Base-by-base conservation (phyloP, 2,329 filamentous ascomycete species). In the Daldinia eschscholtzii region DNA sequence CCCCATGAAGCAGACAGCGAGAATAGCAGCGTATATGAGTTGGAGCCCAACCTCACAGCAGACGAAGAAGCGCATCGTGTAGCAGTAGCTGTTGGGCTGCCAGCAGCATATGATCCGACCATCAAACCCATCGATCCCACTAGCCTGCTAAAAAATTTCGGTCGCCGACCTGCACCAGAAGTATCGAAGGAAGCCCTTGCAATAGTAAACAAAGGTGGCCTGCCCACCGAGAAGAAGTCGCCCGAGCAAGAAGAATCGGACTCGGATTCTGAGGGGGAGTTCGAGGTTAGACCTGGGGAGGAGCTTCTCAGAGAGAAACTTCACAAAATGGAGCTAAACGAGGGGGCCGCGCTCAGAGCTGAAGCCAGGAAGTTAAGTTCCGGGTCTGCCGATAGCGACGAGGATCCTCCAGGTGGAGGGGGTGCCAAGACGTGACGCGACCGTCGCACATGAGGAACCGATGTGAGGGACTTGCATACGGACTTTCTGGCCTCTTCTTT, bases 61-160 rank as follows among this genome's bases (percentile, higher is more conserved):
- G 88, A 89, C 70, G 87, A 89, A 68, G 89, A 91, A 77, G 89
- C 89, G 0, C 88, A 90, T 71, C 84, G 85, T 62, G 89, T 91
- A 6, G 89, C 89, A 50, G 85, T 87, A 68, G 89, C 88, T 15
- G 82, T 91, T 9, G 89, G 88, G 0, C 79, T 91, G 2, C 88
- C 89, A 0, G 88, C 88, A 2, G 80, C 83, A 26, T 91, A 89
- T 69, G 89, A 91, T 69, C 88, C 89, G 0, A 90, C 88, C 1
- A 85, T 91, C 71, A 90, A 89, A 72, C 86, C 87, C 0, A 80
- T 87, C 55, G 81, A 84, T 56, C 77, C 77, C 13, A 72, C 74
- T 26, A 75, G 48, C 35, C 42, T 78, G 46, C 56, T 78, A 42
- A 73, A 72, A 64, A 75, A 63, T 62, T 61, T 55, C 7, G 57